These are phyloP conservation scores for Chytriomyces confervae DNA, from an alignment of 192 early-diverging fungal genomes.

Conservation along the genomic window DNA sequence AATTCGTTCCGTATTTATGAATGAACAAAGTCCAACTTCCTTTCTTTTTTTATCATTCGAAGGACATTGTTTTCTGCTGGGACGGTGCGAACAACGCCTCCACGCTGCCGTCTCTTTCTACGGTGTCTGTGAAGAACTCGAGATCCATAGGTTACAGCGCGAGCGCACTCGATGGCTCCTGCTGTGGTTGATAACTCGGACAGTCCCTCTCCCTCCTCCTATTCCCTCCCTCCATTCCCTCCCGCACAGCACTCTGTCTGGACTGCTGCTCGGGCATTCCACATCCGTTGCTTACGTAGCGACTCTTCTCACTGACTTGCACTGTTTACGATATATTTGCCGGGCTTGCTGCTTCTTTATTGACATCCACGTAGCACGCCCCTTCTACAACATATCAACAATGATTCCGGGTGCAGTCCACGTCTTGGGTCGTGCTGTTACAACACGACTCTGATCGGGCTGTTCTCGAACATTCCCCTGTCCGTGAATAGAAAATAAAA, in stretches of 20 bases:
- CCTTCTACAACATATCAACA: constrained; percentile 7
- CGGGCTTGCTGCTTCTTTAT: neutral
- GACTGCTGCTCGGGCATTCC: neutral
- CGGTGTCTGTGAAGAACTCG: neutral
- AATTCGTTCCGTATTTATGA: neutral
- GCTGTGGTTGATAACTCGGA: neutral
- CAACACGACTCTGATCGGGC: neutral
- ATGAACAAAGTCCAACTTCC: neutral
- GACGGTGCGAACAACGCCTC: neutral
- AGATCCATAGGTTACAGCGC: constrained; percentile 2
- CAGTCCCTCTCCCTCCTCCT: neutral
- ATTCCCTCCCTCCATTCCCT: neutral
- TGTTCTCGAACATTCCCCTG: neutral
- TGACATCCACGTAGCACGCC: neutral
- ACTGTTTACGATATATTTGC: neutral
- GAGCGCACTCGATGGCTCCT: neutral
- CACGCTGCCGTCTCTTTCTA: neutral
- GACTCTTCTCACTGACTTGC: neutral
- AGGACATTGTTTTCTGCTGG: neutral
- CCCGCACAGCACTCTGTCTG: neutral
- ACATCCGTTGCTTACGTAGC: neutral
- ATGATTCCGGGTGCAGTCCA: neutral
- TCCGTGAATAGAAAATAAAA: neutral
- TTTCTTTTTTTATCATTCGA: constrained; percentile 2
- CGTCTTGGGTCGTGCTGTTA: neutral